These are phyloP conservation scores for Termitomyces bulborhizus DNA, from an alignment of 768 basidiomycete genomes.

Conservation along the genomic window DNA sequence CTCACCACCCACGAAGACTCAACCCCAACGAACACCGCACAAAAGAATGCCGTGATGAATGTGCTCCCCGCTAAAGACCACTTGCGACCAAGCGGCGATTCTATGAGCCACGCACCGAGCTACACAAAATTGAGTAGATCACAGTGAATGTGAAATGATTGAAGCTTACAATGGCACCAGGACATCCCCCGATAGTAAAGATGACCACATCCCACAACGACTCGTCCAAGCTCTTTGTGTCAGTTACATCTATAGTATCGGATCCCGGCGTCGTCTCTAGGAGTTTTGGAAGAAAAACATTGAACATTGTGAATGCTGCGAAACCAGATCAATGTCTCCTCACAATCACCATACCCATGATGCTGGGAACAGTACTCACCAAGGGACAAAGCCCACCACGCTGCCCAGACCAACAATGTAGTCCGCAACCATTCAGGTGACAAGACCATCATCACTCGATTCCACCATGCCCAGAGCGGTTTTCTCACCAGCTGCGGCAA, in stretches of 20 bases:
- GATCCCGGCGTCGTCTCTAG: slow-evolving; percentile 65
- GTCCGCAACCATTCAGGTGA: slow-evolving; percentile 70
- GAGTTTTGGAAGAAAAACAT: slow-evolving; percentile 84
- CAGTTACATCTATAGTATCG: slow-evolving; percentile 10
- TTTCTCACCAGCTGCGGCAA: slow-evolving; percentile 51
- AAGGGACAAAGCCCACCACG: slow-evolving; percentile 73
- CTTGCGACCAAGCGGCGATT: slow-evolving; percentile 60
- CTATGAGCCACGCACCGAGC: slow-evolving; percentile 85
- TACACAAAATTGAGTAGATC: slow-evolving; percentile 20
- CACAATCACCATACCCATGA: not conserved
- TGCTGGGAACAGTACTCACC: slow-evolving; percentile 37
- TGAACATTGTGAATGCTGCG: slow-evolving; percentile 86
- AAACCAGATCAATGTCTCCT: slow-evolving; percentile 3
- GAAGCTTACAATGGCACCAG: slow-evolving; percentile 68
- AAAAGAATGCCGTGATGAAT: slow-evolving; percentile 69
- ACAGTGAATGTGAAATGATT: not conserved
- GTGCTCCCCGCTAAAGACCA: slow-evolving; percentile 74
- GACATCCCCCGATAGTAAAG: slow-evolving; percentile 79
- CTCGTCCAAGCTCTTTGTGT: slow-evolving; percentile 45
- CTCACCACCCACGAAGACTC: slow-evolving; percentile 53
- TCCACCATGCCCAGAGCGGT: slow-evolving; percentile 64
- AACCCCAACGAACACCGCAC: slow-evolving; percentile 60
- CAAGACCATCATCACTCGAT: slow-evolving; percentile 64
- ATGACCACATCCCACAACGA: slow-evolving; percentile 84
- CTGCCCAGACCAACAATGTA: slow-evolving; percentile 72